These are phyloP conservation scores for Talaromyces sp. DNA, from an alignment of 2,329 filamentous ascomycete species.

Conservation along the genomic window DNA sequence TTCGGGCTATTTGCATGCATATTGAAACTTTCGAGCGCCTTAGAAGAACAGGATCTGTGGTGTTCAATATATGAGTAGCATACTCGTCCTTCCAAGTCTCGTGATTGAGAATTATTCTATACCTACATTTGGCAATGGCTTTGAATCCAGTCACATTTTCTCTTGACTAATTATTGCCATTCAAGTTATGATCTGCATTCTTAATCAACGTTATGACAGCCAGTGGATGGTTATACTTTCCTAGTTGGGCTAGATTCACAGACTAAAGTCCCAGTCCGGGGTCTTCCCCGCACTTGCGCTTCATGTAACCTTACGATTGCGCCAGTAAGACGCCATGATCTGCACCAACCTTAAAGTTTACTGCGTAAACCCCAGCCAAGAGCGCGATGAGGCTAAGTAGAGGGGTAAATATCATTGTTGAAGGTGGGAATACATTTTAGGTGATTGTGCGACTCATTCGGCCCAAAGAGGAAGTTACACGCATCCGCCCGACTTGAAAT, in stretches of 20 bases:
- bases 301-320: background rate
- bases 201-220: background rate
- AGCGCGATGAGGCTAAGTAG: background rate
- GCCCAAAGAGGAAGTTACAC: background rate
- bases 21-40: too few species aligned
- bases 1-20: too few species aligned
- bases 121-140: too few species aligned
- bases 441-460: background rate
- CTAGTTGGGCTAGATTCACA: background rate
- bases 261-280: too few species aligned
- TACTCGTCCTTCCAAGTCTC: too few species aligned
- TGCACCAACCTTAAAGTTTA: background rate
- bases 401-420: background rate
- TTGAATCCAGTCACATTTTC: too few species aligned
- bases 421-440: background rate
- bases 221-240: background rate
- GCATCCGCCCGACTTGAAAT: background rate
- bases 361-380: background rate
- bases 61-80: too few species aligned
- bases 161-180: too few species aligned
- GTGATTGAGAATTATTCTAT: too few species aligned
- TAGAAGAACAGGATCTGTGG: too few species aligned
- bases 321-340: background rate
- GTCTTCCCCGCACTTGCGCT: background rate
- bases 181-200: background rate